These are phyloP conservation scores for Nematodospora valgi DNA, from an alignment of 805 yeast genomes.

Conservation along the genomic window DNA sequence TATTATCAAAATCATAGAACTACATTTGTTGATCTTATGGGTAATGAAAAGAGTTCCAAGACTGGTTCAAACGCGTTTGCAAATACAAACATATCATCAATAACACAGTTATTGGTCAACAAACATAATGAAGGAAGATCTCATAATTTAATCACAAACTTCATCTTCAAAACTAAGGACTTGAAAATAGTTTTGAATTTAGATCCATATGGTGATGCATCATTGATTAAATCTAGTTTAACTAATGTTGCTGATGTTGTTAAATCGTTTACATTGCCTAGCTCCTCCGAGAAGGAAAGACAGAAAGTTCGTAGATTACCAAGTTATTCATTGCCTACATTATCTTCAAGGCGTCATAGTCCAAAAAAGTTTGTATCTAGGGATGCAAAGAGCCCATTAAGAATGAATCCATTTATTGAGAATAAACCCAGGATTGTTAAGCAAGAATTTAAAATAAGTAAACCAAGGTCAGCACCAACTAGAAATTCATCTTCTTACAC, in stretches of 20 bases:
- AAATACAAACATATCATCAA: constrained; percentile 24
- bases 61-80: constrained; percentile 21
- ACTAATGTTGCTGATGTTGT: constrained; percentile 22
- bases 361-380: neutral
- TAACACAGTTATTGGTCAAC: constrained; percentile 20
- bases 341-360: constrained; percentile 15
- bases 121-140: constrained; percentile 17
- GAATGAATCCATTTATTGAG: neutral
- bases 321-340: constrained; percentile 32
- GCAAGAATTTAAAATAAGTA: constrained; percentile 2
- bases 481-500: too few species aligned
- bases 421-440: neutral
- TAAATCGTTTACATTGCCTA: constrained; percentile 14
- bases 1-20: constrained; percentile 15
- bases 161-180: constrained; percentile 19
- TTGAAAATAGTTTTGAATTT: constrained; percentile 24
- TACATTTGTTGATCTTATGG: constrained; percentile 28
- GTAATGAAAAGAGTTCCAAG: constrained; percentile 20
- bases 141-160: constrained; percentile 23
- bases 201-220: constrained; percentile 23
- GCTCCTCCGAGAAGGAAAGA: neutral
- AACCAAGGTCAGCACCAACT: too few species aligned
- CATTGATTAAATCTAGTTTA: constrained; percentile 24
- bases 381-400: neutral
- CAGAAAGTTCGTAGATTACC: constrained; percentile 14